Evolutionary conservation across 2,329 filamentous ascomycete genomes (phyloP), one percentile per base, ranked within the genome.

Genomic region (Claviceps citrina): DNA sequence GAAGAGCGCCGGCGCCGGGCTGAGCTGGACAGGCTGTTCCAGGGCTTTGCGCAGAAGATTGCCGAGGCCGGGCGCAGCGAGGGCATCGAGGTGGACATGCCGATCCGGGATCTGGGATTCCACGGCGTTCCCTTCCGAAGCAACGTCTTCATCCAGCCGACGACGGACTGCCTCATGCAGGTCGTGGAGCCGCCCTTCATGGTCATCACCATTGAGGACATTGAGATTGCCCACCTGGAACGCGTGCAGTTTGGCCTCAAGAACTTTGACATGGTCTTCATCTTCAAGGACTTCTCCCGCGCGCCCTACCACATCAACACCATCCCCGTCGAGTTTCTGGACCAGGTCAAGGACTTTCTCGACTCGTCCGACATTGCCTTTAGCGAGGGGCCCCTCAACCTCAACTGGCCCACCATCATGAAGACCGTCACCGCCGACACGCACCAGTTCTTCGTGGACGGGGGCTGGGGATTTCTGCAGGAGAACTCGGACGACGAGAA

Each of bases 321-420:
- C 6, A 96, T 98, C 47, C 93, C 91, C 0, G 85, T 98, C 19
- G 91, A 98, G 56, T 84, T 81, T 3, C 71, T 98, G 3, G 91
- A 98, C 50, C 80, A 84, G 40, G 89, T 98, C 49, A 96, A 96
- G 62, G 93, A 98, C 55, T 98, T 91, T 79, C 74, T 98, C 8
- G 89, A 98, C 61, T 87, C 81, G 1, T 87, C 91, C 36, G 89
- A 98, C 55, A 93, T 98, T 54, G 80, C 91, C 15, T 96, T 80
- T 66, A 83, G 78, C 10, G 93, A 98, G 61, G 91, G 91, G 42
- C 91, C 89, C 1, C 76, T 98, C 50, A 98, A 98, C 65, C 71
- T 98, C 42, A 96, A 96, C 70, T 98, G 91, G 91, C 82, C 84
- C 9, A 94, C 87, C 13, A 98, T 98, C 56, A 98, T 98, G 86